Evolutionary conservation across 768 basidiomycete genomes (phyloP), one percentile per base, ranked within the genome.

Genomic region (Tulasnella calospora): DNA sequence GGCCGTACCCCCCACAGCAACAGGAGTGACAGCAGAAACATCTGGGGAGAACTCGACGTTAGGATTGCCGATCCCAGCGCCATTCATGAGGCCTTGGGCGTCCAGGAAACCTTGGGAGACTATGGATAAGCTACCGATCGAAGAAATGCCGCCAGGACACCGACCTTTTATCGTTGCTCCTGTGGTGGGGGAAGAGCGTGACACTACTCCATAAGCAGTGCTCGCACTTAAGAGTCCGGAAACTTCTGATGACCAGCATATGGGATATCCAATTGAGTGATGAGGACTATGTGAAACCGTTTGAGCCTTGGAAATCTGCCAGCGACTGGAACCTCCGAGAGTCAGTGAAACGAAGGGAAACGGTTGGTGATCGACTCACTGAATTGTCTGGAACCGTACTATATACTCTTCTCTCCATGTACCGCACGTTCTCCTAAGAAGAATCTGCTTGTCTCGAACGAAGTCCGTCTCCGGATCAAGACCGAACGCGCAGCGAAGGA

Each of bases 351-450:
- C 8, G 13, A 69, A 57, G 27, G 7, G 40, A 44, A 36, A 2
- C n/a, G 21, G 12, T 13, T 33, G 23, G 69, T n/a, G 61, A 71
- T 44, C 9, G 51, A 82, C 84, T 79, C 79, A 93, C 94, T 87
- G 86, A 78, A 86, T 85, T 78, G 90, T 83, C 73, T 84, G 85
- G 82, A 89, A 89, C 41, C 91, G 87, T 67, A 84, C 80, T n/a
- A 91, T 86, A 76, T 90, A 92, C 82, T 94, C 92, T 69, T 87
- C 86, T 81, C 87, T 89, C 94, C 94, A 95, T 1, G 90, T 87
- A 30, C 80, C 84, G 80, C 90, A 87, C 46, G 86, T 85, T 73
- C 89, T 86, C 82, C 90, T 86, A 67, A 95, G 85, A 30, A 93
- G 85, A 76, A 88, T 82, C 74, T 55, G 38, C 85, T 85, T 79